A percentile compares a stretch with the other conserved stretches of the same genome.
Evolutionary conservation across 106 monocot species (phyloP).

Genomic region (Iris macrosiphon): DNA sequence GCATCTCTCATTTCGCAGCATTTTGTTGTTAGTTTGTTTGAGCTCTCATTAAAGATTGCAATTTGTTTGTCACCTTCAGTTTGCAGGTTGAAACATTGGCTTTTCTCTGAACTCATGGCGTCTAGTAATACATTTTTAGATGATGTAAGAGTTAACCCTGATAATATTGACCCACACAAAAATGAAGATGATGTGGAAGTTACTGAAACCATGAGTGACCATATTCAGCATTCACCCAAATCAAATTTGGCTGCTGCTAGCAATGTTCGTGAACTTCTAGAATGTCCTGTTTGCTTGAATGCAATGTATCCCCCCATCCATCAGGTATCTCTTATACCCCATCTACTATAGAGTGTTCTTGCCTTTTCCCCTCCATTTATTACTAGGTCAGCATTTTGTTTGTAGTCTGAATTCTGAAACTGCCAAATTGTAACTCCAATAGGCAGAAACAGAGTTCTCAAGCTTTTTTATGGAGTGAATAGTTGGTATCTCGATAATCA

Average conservation of each 20-base stretch:
- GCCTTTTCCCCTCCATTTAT: too few relatives aligned
- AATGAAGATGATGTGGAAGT: constrained; percentile 42
- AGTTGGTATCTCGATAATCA: too few relatives aligned
- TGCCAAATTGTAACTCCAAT: too few relatives aligned
- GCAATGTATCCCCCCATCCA: constrained; percentile 99
- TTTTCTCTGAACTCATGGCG: constrained; percentile 34
- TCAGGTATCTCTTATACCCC: constrained; percentile 45
- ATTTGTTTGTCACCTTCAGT: background rate
- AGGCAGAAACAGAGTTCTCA: too few relatives aligned
- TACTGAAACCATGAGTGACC: constrained; percentile 46
- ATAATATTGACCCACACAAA: constrained; percentile 53
- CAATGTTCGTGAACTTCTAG: constrained; percentile 84
- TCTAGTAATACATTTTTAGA: constrained; percentile 51
- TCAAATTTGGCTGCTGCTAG: constrained; percentile 51
- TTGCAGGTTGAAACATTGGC: background rate
- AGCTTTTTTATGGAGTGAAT: too few relatives aligned
- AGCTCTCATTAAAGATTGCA: too few relatives aligned
- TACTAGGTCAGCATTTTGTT: too few relatives aligned
- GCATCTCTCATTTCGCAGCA: too few relatives aligned
- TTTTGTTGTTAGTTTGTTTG: too few relatives aligned
- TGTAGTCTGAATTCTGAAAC: too few relatives aligned
- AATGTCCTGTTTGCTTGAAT: constrained; percentile 93
- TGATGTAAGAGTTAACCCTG: constrained; percentile 51
- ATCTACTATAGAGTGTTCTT: background rate
- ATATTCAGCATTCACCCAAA: constrained; percentile 53